Base-by-base conservation (phyloP, 805 yeast genomes). In the Huiozyma sinensis region DNA sequence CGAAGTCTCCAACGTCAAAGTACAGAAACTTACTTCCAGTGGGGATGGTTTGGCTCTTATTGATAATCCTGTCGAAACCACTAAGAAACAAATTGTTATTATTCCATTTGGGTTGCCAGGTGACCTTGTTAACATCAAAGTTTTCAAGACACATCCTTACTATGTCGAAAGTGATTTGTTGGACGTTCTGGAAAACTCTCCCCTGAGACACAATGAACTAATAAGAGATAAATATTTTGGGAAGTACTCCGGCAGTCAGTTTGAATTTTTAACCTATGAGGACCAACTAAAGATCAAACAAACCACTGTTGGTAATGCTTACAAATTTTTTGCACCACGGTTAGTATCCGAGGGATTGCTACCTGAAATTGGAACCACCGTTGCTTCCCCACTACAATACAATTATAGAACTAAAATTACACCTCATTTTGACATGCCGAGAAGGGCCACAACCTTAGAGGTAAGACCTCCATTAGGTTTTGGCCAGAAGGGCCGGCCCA, bases 221-320 rank as follows among this genome's bases (percentile, higher is more conserved):
- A 70, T 83, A 42, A 77, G 82, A 45, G 73, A 73, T 50, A 72
- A 76, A 50, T 92, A 92, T 66, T 92, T 90, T 66, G 95, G 95
- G 10, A 77, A 77, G 50, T 89, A 97, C 61, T 85, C 95, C 1
- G 97, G 97, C 3, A 89, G 97, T 62, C 97, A 92, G 65, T 87
- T 79, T 59, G 97, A 92, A 60, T 78, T 78, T 61, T 66, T 88
- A 32, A 70, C 75, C 2, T 92, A 92, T 60, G 72, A 71, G 1
- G 71, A 79, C 36, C 97, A 90, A 65, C 68, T 92, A 43, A 66
- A 63, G 42, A 71, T 83, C 57, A 92, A 92, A 61, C 73, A 76
- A 48, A 66, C 76, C 28, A 88, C 94, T 2, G 83, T 92, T 28
- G 71, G 62, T 27, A 84, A 85, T 56, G 98, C 98, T 1, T 92